Base-by-base conservation (phyloP, 306 rosid species). In the Pyrus bretschneideri region DNA sequence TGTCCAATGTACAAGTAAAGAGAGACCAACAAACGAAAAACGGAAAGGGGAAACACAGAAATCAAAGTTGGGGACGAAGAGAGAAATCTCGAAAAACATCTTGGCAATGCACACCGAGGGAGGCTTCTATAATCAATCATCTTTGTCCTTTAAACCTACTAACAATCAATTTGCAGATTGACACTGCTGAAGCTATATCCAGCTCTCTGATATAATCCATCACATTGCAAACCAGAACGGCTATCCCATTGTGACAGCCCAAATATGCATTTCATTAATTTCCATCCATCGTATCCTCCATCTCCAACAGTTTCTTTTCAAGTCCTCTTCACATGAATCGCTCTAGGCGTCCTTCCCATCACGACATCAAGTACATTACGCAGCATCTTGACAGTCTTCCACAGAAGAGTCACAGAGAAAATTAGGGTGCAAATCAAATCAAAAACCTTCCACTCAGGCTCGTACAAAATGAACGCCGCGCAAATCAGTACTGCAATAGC, bases 401-500 rank as follows among this genome's bases (percentile, higher is more conserved):
- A 91, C 79, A 91, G 58, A 69, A 91, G 93, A 71, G 89, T 66
- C 11, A 84, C 81, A 0, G 96, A 91, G 72, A 91, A 91, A 2
- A 89, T 44, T 6, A 89, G 86, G 33, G 93, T 89, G 78, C 96
- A 91, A 30, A 91, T 87, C 72, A 84, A 61, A 82, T 89, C 96
- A 63, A 89, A 90, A 66, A 91, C 80, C 78, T 82, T 80, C 96
- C 93, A 89, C 59, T 76, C 59, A 6, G 93, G 96, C 4, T 87
- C 81, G 59, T 85, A 87, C 96, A 93, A 91, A 82, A 91, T 87
- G 66, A 87, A 52, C 52, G 87, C 96, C 59, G 93, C 93, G 15
- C 93, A 93, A 3, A 91, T 91, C 96, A 91, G 87, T 38, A 91
- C 93, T 29, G 91, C 96, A 9, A 91, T 59, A 76, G 93, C 87